phyloP scores from a whole-genome alignment of 768 basidiomycete genomes.

The Mycena rosella region DNA sequence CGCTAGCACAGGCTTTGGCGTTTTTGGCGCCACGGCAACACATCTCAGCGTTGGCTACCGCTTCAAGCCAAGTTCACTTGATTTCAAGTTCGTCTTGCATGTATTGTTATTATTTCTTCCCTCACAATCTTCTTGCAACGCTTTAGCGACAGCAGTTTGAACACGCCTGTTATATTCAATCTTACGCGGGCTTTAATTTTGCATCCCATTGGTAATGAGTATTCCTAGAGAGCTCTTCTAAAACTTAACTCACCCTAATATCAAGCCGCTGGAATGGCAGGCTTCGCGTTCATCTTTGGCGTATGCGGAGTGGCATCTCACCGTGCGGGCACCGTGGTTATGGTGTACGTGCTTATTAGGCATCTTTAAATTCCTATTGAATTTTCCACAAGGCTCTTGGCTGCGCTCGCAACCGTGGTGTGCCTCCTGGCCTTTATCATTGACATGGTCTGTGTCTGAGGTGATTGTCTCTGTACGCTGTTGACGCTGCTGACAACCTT shows the following conservation, averaged over 20 bases:
- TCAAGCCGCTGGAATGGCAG: conserved; percentile 73
- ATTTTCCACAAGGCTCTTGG: conserved; percentile 56
- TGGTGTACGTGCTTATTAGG: conserved; percentile 51
- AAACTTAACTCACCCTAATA: conserved; percentile 11
- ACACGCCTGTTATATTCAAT: conserved; percentile 69
- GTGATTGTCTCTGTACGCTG: not conserved
- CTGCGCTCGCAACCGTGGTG: conserved; percentile 74
- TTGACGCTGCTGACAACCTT: too few relatives aligned
- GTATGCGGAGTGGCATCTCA: conserved; percentile 74
- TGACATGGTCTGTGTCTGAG: conserved; percentile 82
- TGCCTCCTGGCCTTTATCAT: conserved; percentile 80
- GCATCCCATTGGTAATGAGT: conserved; percentile 77
- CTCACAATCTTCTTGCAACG: not conserved
- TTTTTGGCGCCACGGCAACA: conserved; percentile 70
- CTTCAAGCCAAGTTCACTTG: conserved; percentile 44
- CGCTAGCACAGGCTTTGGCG: conserved; percentile 59
- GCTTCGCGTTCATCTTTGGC: conserved; percentile 75
- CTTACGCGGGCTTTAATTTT: conserved; percentile 82
- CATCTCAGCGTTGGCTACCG: conserved; percentile 68
- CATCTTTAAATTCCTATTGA: not conserved
- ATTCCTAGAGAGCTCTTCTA: not conserved
- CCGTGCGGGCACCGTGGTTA: conserved; percentile 80
- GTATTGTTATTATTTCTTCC: not conserved
- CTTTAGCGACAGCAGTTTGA: conserved; percentile 58
- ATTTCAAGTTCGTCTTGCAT: conserved; percentile 57